These are phyloP conservation scores for Bacidia rubella DNA, from an alignment of 495 filamentous ascomycete genomes.

Conservation along the genomic window DNA sequence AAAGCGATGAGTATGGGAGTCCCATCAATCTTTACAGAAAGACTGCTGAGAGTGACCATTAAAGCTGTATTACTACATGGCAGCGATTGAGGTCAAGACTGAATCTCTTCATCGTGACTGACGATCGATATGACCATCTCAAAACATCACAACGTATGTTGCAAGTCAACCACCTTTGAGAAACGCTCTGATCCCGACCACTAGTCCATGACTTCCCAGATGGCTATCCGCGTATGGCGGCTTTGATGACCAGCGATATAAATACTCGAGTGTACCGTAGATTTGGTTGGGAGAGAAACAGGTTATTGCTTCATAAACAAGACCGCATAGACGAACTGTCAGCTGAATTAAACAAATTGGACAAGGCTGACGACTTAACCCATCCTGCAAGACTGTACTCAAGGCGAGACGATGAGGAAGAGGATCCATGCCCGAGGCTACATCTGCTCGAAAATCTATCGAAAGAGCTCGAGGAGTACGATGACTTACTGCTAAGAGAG, in stretches of 20 bases:
- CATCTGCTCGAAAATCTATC: neutral
- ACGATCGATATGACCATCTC: neutral
- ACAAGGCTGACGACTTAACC: neutral
- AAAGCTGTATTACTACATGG: neutral
- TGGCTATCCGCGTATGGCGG: slow-evolving; percentile 6
- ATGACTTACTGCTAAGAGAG: neutral
- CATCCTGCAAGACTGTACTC: neutral
- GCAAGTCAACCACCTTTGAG: neutral
- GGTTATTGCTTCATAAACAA: slow-evolving; percentile 4
- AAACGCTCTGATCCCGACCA: neutral
- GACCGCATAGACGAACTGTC: slow-evolving; percentile 3
- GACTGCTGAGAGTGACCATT: neutral
- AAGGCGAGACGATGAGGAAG: neutral
- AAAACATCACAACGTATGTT: neutral
- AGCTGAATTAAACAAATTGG: neutral
- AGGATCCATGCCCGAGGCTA: neutral
- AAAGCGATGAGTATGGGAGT: no score
- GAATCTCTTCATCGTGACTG: neutral
- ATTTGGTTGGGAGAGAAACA: slow-evolving; percentile 1
- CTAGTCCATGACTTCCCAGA: neutral
- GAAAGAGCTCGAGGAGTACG: slow-evolving; percentile 3
- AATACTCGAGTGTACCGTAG: slow-evolving; percentile 5
- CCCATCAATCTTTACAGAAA: no score
- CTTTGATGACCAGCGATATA: slow-evolving; percentile 6
- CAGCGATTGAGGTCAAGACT: neutral